These are phyloP conservation scores for Chrysoporthe puriensis DNA, from an alignment of 2,329 filamentous ascomycete species.

Conservation along the genomic window DNA sequence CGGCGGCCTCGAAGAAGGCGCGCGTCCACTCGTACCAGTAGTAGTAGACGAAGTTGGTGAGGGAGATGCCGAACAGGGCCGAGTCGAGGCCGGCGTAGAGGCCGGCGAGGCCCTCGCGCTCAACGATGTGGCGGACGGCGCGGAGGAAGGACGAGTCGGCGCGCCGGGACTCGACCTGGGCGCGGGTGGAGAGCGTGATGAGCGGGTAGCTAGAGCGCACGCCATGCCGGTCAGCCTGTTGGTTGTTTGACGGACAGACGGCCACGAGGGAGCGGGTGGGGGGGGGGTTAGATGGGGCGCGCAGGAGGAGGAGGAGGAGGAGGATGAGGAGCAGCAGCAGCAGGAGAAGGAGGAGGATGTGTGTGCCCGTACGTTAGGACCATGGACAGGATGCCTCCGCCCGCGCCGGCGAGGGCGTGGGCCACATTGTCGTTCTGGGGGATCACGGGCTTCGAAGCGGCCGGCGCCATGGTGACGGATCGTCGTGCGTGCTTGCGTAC, in stretches of 20 bases:
- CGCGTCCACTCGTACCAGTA: slow-evolving; percentile 99
- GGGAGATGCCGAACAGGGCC: slow-evolving; percentile 93
- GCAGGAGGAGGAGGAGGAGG: background rate
- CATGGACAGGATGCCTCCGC: slow-evolving; percentile 94
- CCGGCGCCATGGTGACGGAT: slow-evolving; percentile 30
- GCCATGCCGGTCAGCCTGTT: background rate
- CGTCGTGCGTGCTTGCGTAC: no score
- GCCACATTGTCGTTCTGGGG: slow-evolving; percentile 97
- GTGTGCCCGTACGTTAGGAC: slow-evolving; percentile 71
- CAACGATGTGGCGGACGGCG: slow-evolving; percentile 83
- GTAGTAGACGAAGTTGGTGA: slow-evolving; percentile 99
- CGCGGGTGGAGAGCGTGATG: slow-evolving; percentile 95
- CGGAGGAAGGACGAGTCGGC: slow-evolving; percentile 83
- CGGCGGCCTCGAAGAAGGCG: slow-evolving; percentile 80
- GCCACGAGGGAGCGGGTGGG: slow-evolving; percentile 11
- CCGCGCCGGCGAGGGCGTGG: slow-evolving; percentile 89
- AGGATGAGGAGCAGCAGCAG: no score
- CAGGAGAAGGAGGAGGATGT: slow-evolving; percentile 11
- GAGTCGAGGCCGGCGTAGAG: slow-evolving; percentile 93
- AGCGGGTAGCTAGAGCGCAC: slow-evolving; percentile 74
- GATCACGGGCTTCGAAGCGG: slow-evolving; percentile 61
- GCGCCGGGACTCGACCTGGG: slow-evolving; percentile 95
- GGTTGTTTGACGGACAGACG: no score
- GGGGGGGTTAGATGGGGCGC: background rate
- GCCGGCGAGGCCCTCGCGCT: slow-evolving; percentile 85